Evolutionary conservation across 2,329 filamentous ascomycete species (phyloP).

Genomic region (Penicillium verrucosum): DNA sequence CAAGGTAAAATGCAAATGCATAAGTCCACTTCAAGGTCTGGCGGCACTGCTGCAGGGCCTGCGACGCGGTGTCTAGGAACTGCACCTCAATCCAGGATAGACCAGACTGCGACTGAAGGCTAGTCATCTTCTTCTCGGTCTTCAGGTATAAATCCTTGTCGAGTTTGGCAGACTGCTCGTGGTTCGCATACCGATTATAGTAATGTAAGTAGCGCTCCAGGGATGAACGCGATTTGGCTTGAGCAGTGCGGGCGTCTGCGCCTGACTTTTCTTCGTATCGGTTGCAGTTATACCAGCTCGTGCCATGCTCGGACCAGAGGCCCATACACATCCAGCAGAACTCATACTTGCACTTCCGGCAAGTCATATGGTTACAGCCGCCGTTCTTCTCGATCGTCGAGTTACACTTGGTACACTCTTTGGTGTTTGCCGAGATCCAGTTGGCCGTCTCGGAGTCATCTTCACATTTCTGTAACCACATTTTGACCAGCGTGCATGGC

Average conservation of each 20-base stretch:
- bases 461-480: constrained; percentile 96
- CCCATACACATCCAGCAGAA: constrained; percentile 99
- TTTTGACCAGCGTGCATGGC: constrained; percentile 85
- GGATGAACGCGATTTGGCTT: constrained; percentile 84
- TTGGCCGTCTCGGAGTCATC: constrained; percentile 98
- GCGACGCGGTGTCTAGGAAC: constrained; percentile 88
- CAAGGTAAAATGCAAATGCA: constrained; percentile 96
- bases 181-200: constrained; percentile 98
- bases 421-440: constrained; percentile 99
- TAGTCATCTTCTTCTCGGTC: constrained; percentile 99
- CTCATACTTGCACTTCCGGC: constrained; percentile 89
- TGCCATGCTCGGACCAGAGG: constrained; percentile 96
- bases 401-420: constrained; percentile 92
- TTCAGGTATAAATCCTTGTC: constrained; percentile 95
- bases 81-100: constrained; percentile 99
- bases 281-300: constrained; percentile 99
- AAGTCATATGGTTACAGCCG: constrained; percentile 97
- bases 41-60: constrained; percentile 92
- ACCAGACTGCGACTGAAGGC: constrained; percentile 85
- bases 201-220: constrained; percentile 97
- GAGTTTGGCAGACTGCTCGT: constrained; percentile 93
- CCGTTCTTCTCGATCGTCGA: constrained; percentile 99
- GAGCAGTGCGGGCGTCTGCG: constrained; percentile 81
- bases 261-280: constrained; percentile 95
- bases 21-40: constrained; percentile 99